phyloP scores from a whole-genome alignment of 495 filamentous ascomycete genomes.

The Paragyromitra xinjiangensis region DNA sequence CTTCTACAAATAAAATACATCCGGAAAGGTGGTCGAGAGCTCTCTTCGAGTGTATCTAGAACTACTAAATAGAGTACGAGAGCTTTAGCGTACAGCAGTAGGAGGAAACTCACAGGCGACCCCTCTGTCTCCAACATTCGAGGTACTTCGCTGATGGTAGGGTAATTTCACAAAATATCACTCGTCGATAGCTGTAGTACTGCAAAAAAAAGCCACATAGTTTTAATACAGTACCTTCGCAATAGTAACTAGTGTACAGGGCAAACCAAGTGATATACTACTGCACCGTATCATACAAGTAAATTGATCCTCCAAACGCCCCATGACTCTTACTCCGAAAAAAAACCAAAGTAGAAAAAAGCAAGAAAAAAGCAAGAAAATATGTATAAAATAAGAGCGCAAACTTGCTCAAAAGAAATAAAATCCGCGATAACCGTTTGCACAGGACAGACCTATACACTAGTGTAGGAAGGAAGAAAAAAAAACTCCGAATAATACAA shows the following conservation, averaged over 20 bases:
- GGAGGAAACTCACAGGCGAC: too few relatives aligned
- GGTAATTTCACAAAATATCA: neutral
- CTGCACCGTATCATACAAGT: constrained; percentile 5
- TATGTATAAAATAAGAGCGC: neutral
- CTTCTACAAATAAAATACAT: too few relatives aligned
- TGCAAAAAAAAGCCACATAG: neutral
- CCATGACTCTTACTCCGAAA: neutral
- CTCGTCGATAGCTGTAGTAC: neutral
- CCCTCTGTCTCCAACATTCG: too few relatives aligned
- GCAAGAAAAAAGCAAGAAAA: neutral
- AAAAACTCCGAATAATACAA: neutral
- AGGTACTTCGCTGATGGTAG: too few relatives aligned
- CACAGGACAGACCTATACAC: neutral
- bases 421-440: too few relatives aligned
- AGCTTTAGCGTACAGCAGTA: too few relatives aligned
- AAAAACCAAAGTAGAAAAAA: neutral
- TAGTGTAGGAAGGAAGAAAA: neutral
- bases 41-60: too few relatives aligned
- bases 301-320: neutral
- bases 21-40: too few relatives aligned
- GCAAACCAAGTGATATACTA: neutral
- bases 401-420: too few relatives aligned
- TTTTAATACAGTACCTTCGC: neutral
- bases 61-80: too few relatives aligned
- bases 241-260: neutral